Conservation (phyloP, 345 rosid species). For the Jatropha curcas region DNA sequence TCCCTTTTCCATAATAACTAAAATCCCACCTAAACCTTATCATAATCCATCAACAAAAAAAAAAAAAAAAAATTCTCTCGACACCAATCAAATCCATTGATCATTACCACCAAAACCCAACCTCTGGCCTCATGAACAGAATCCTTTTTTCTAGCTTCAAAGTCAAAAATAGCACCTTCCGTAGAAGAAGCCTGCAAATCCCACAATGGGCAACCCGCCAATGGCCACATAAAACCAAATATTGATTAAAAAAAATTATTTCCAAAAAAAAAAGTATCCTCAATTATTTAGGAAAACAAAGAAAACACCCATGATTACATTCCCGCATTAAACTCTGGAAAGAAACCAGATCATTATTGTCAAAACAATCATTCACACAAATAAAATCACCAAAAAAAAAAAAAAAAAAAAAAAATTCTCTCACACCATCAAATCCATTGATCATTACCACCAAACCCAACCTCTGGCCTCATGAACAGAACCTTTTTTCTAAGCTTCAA, state of each 20-base stretch:
- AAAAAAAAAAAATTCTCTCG: slow-evolving; percentile 6
- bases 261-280: neutral
- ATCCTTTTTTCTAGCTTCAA: slow-evolving; percentile 21
- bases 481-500: slow-evolving; percentile 21
- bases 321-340: slow-evolving; percentile 15
- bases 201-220: slow-evolving; percentile 27
- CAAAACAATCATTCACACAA: slow-evolving; percentile 20
- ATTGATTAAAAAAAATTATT: neutral
- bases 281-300: slow-evolving; percentile 18
- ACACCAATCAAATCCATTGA: slow-evolving; percentile 15
- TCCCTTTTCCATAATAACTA: slow-evolving; percentile 29
- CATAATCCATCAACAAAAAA: slow-evolving; percentile 10
- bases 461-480: slow-evolving; percentile 16
- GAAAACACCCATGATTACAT: slow-evolving; percentile 26
- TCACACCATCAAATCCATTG: slow-evolving; percentile 18
- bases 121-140: slow-evolving; percentile 16
- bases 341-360: slow-evolving; percentile 11
- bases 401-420: slow-evolving; percentile 9
- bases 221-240: slow-evolving; percentile 23
- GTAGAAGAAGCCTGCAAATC: slow-evolving; percentile 45
- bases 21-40: slow-evolving; percentile 23
- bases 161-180: slow-evolving; percentile 54
- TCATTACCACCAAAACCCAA: slow-evolving; percentile 19
- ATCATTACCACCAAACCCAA: slow-evolving; percentile 19
- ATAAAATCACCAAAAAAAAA: neutral